Evolutionary conservation across 148 eudicot species (phyloP).

Genomic region (Polygonum maritimum): DNA sequence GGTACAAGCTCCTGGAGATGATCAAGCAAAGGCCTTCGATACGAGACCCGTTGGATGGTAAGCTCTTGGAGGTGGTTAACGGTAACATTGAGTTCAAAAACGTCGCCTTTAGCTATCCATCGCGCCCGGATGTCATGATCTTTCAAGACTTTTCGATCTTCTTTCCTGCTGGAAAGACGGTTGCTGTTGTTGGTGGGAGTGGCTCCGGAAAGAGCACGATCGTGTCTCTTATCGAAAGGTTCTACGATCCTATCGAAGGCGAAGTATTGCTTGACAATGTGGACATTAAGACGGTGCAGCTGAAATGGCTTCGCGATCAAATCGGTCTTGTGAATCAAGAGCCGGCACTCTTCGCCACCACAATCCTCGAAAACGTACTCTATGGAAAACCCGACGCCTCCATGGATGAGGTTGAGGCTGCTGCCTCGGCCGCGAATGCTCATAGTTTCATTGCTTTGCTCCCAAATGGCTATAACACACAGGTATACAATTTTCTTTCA

Average conservation of each 20-base stretch:
- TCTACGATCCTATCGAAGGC: slow-evolving; percentile 92
- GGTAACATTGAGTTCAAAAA: slow-evolving; percentile 98
- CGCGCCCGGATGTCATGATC: slow-evolving; percentile 94
- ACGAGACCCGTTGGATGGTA: slow-evolving; percentile 57
- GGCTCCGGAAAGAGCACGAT: slow-evolving; percentile 98
- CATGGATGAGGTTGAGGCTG: slow-evolving; percentile 83
- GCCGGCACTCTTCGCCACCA: slow-evolving; percentile 96
- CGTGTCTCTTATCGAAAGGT: slow-evolving; percentile 91
- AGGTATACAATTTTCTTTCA: slow-evolving; percentile 34
- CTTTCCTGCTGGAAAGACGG: slow-evolving; percentile 99
- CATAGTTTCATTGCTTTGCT: slow-evolving; percentile 91
- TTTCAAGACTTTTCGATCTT: slow-evolving; percentile 78
- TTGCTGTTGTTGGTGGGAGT: slow-evolving; percentile 97
- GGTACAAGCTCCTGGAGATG: slow-evolving; percentile 91
- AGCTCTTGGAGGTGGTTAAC: slow-evolving; percentile 55
- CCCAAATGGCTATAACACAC: slow-evolving; percentile 93
- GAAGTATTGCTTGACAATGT: slow-evolving; percentile 82
- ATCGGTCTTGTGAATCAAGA: slow-evolving; percentile 98
- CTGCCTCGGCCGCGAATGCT: slow-evolving; percentile 91
- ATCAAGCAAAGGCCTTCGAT: slow-evolving; percentile 88
- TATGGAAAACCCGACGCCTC: slow-evolving; percentile 95
- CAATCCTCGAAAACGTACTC: slow-evolving; percentile 86
- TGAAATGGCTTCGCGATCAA: slow-evolving; percentile 83
- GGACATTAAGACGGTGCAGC: slow-evolving; percentile 76
- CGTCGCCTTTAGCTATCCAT: slow-evolving; percentile 86